A percentile compares a stretch with the other conserved stretches of the same genome.
phyloP scores from a whole-genome alignment of 2,329 filamentous ascomycete genomes.

The Botrytis fabae region DNA sequence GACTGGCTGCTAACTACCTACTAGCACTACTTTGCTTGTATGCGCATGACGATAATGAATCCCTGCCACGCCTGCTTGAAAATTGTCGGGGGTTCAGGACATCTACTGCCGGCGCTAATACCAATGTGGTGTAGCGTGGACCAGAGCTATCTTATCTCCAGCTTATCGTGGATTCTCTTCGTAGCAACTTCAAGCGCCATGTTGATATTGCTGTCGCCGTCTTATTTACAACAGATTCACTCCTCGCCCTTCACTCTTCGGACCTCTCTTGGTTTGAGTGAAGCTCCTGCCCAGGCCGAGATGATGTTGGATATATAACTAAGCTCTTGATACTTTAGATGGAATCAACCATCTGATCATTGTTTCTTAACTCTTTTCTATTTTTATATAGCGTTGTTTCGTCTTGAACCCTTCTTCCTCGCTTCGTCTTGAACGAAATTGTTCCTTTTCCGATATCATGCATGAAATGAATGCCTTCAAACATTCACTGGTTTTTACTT shows the following conservation, averaged over 20 bases:
- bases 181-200: not conserved
- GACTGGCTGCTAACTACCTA: too few species aligned
- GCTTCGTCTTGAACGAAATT: not conserved
- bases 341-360: not conserved
- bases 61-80: not conserved
- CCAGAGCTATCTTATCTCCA: not conserved
- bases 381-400: not conserved
- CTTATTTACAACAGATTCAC: not conserved
- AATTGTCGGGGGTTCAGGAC: not conserved
- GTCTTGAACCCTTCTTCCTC: not conserved
- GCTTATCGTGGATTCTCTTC: not conserved
- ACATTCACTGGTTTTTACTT: not conserved
- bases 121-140: not conserved
- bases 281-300: too few species aligned
- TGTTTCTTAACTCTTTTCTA: not conserved
- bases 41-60: slow-evolving; percentile 17
- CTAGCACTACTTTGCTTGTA: too few species aligned
- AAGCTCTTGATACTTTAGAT: not conserved
- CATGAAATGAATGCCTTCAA: not conserved
- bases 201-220: not conserved
- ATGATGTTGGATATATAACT: too few species aligned
- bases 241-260: not conserved
- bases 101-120: slow-evolving; percentile 4
- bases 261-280: not conserved
- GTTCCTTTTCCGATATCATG: not conserved